A percentile compares a stretch with the other conserved stretches of the same genome.
Conservation (phyloP, 2,329 filamentous ascomycete species). For the Pestalotiopsis sp. region DNA sequence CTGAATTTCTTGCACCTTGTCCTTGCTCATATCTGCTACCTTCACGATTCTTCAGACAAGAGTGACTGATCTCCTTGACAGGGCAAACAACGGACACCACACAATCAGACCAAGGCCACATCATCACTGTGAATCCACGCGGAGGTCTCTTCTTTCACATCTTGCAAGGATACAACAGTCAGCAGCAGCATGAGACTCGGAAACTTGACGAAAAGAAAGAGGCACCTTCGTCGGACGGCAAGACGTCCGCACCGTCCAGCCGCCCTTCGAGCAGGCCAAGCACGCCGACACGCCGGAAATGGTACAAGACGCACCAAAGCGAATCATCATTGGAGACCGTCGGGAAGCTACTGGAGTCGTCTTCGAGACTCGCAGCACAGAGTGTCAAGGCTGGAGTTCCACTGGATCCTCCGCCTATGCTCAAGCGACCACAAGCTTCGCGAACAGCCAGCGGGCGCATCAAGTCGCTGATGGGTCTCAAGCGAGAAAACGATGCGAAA, state of each 20-base stretch:
- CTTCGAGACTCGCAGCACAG: constrained; percentile 30
- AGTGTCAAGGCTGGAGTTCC: background rate
- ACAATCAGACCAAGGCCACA: background rate
- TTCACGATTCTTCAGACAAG: background rate
- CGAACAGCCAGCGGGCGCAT: constrained; percentile 38
- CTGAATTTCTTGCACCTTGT: background rate
- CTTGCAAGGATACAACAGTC: constrained; percentile 3
- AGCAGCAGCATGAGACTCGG: background rate
- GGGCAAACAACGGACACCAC: background rate
- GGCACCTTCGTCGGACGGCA: constrained; percentile 31
- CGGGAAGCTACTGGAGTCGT: constrained; percentile 50
- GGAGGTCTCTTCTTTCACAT: constrained; percentile 10
- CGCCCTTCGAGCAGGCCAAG: constrained; percentile 19
- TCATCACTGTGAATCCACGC: background rate
- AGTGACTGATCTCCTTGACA: background rate
- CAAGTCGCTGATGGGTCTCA: constrained; percentile 34
- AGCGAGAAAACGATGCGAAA: constrained; percentile 47
- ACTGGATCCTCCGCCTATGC: constrained; percentile 19
- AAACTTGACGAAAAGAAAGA: background rate
- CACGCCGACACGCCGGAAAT: constrained; percentile 48
- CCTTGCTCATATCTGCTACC: background rate
- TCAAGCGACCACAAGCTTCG: constrained; percentile 39
- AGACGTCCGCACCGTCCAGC: background rate
- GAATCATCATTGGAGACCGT: constrained; percentile 51
- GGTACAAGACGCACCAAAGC: constrained; percentile 40